These are phyloP conservation scores for Excoecaria agallocha DNA, from an alignment of 345 rosid species.

Conservation along the genomic window DNA sequence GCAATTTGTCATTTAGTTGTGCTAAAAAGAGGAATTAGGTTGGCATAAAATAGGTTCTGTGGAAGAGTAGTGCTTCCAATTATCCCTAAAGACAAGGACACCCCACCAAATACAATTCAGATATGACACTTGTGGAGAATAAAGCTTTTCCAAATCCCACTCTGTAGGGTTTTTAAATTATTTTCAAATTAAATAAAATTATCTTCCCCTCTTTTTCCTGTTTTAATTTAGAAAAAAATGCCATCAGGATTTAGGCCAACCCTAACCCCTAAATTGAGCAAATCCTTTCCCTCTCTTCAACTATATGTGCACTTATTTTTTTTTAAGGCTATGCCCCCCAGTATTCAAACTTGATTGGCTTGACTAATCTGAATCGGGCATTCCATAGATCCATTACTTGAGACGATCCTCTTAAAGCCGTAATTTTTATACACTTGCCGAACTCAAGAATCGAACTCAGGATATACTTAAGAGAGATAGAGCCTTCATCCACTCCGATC, in stretches of 20 bases:
- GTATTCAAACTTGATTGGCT: too few relatives aligned
- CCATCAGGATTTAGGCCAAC: constrained; percentile 7
- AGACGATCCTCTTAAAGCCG: too few relatives aligned
- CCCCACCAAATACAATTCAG: constrained; percentile 41
- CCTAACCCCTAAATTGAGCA: constrained; percentile 17
- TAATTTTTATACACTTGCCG: too few relatives aligned
- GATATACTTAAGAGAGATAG: too few relatives aligned
- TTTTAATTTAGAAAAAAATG: constrained; percentile 7
- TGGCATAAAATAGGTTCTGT: constrained; percentile 28
- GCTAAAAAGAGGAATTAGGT: constrained; percentile 35
- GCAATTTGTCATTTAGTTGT: constrained; percentile 12
- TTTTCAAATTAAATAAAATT: neutral
- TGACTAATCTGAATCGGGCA: too few relatives aligned
- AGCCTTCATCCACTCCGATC: too few relatives aligned
- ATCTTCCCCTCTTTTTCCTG: neutral
- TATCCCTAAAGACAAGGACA: constrained; percentile 47
- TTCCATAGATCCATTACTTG: too few relatives aligned
- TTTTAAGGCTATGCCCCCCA: too few relatives aligned
- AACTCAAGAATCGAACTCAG: too few relatives aligned
- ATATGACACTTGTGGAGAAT: constrained; percentile 49
- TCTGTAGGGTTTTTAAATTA: neutral
- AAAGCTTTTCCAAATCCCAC: constrained; percentile 22
- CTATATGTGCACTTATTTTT: constrained; percentile 8
- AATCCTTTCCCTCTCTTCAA: neutral
- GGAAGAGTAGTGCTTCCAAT: constrained; percentile 43